Evolutionary conservation across 371 early-diverging fungal genomes (phyloP).

Genomic region (Umbelopsis sp.): DNA sequence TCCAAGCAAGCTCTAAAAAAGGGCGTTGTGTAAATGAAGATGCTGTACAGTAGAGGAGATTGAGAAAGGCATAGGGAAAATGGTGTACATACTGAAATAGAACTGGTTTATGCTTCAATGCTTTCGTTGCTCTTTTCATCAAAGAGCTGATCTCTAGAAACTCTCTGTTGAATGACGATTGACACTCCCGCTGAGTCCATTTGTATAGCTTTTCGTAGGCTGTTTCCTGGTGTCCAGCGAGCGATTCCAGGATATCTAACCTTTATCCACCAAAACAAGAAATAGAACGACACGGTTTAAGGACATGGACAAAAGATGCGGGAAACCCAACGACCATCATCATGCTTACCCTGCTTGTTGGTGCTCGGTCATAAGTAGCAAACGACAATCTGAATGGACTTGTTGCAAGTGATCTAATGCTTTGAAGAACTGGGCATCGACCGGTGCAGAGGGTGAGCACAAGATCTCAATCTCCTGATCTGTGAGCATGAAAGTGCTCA

Average conservation of each 20-base stretch:
- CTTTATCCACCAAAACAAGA: constrained; percentile 32
- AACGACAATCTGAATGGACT: constrained; percentile 78
- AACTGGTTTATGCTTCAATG: constrained; percentile 73
- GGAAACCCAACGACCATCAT: background rate
- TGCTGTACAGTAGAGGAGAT: background rate
- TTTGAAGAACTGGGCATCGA: constrained; percentile 70
- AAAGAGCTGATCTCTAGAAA: constrained; percentile 72
- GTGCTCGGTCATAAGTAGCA: constrained; percentile 72
- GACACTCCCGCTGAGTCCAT: constrained; percentile 80
- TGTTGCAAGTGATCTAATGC: constrained; percentile 74
- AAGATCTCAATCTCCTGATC: constrained; percentile 65
- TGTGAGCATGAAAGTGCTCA: constrained; percentile 72
- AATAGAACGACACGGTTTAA: background rate
- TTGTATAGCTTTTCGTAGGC: constrained; percentile 79
- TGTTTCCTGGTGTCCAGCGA: constrained; percentile 70
- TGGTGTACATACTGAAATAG: constrained; percentile 67
- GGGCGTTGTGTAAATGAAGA: background rate
- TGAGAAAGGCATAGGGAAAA: too few species aligned
- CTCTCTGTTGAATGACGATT: constrained; percentile 67
- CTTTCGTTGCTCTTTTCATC: constrained; percentile 71
- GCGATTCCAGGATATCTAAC: constrained; percentile 79
- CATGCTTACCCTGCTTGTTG: constrained; percentile 75
- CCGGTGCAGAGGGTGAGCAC: constrained; percentile 51
- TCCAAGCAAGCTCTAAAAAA: constrained; percentile 63
- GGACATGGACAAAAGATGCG: background rate